These are phyloP conservation scores for Pseudocercospora ulei DNA, from an alignment of 2,329 filamentous ascomycete genomes.

Conservation along the genomic window DNA sequence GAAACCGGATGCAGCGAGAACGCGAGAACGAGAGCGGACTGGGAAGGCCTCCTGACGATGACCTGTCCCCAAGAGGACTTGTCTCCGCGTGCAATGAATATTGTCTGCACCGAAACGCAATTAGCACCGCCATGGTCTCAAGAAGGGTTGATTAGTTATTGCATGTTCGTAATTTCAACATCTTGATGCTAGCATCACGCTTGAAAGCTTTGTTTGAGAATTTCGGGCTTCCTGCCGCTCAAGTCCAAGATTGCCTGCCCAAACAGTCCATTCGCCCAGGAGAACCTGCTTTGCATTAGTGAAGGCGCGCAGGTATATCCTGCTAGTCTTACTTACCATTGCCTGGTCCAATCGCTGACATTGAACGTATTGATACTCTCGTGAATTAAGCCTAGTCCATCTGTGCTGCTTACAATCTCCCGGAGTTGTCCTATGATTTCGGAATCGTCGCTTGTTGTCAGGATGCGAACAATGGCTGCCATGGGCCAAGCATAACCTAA, in stretches of 20 bases:
- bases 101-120: too few relatives aligned
- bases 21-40: too few relatives aligned
- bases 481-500: constrained; percentile 45
- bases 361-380: constrained; percentile 46
- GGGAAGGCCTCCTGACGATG: too few relatives aligned
- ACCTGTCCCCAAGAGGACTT: too few relatives aligned
- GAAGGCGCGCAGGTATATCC: background rate
- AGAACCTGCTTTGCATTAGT: constrained; percentile 34
- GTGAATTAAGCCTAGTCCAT: constrained; percentile 44
- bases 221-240: constrained; percentile 19
- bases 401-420: constrained; percentile 42
- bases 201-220: constrained; percentile 41
- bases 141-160: too few relatives aligned
- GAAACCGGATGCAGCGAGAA: too few relatives aligned
- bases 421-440: constrained; percentile 41
- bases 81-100: too few relatives aligned
- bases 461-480: constrained; percentile 44
- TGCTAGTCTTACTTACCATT: constrained; percentile 35
- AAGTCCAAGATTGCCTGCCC: constrained; percentile 23
- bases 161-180: too few relatives aligned
- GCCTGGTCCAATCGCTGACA: constrained; percentile 40
- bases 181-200: too few relatives aligned
- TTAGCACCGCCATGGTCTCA: background rate
- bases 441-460: constrained; percentile 42
- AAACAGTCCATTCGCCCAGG: constrained; percentile 39